Base-by-base conservation (phyloP, 148 eudicot species). In the Rhododendron williamsianum region DNA sequence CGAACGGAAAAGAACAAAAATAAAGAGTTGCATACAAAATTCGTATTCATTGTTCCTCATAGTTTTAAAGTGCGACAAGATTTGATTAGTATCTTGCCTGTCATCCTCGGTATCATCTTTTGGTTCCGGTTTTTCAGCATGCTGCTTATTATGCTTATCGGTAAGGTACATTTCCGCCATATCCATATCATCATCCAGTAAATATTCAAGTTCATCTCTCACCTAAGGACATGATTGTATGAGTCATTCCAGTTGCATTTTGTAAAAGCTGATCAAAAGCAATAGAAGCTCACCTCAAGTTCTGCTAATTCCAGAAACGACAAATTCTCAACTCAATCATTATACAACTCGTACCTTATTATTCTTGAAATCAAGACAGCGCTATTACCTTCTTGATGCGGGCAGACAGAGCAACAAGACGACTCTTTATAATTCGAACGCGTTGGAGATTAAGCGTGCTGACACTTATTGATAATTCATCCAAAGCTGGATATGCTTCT, bases 151-250 rank as follows among this genome's bases (percentile, higher is more conserved):
- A 58, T 87, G 86, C 90, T 92, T 92, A 54, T 88, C 90, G 2
- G 92, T 90, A 78, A 92, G 81, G 81, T 92, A 92, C 92, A 92
- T 90, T 79, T 92, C 93, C 0, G 87, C 88, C 93, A 92, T 90
- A 83, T 92, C 92, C 60, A 87, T 83, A 72, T 90, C 93, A 76
- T 91, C 93, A 79, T 92, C 93, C 25, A 92, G 85, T 63, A 92
- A 83, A 52, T 92, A 89, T 86, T 92, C 93, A 67, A 92, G 86
- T 60, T 92, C 91, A 85, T 92, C 93, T 74, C 92, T 89, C 73
- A 91, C 87, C 93, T 91, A 21, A 51, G 38, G 51, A 12, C 41
- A 78, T 46, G 6, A 45, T 45, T 11, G 16, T 13, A 12, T 35
- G 41, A 11, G 36, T 73, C 38, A 36, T 73, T 35, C 30, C 21